A percentile compares a stretch with the other conserved stretches of the same genome.
phyloP scores from a whole-genome alignment of 371 early-diverging fungal species.

The Mucor piriformis region DNA sequence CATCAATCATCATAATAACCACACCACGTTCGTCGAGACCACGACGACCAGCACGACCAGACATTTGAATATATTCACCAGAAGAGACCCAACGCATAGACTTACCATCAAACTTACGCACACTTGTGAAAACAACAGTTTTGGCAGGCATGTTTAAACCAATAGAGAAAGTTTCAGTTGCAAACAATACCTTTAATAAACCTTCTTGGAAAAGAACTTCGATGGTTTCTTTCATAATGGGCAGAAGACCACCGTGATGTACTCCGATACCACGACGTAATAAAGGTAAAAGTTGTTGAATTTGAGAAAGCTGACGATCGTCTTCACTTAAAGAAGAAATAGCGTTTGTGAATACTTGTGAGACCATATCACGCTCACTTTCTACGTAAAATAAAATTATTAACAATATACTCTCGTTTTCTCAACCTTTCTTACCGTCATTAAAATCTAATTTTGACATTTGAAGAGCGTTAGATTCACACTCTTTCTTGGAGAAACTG shows the following conservation, averaged over 20 bases:
- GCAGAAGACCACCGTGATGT: conserved; percentile 99
- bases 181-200: conserved; percentile 98
- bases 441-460: conserved; percentile 96
- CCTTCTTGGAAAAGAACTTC: conserved; percentile 99
- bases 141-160: conserved; percentile 99
- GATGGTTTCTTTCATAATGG: conserved; percentile 99
- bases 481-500: conserved; percentile 96
- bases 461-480: conserved; percentile 92
- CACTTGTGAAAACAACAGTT: conserved; percentile 98
- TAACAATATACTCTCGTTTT: background rate
- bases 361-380: conserved; percentile 89
- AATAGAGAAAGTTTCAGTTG: conserved; percentile 99
- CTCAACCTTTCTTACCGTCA: conserved; percentile 47
- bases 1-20: conserved; percentile 96
- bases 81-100: conserved; percentile 86
- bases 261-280: conserved; percentile 98
- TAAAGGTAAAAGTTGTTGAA: conserved; percentile 93
- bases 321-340: conserved; percentile 90
- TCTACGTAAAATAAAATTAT: conserved; percentile 31
- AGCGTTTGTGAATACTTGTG: conserved; percentile 92
- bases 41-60: conserved; percentile 97
- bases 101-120: conserved; percentile 98
- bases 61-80: conserved; percentile 99
- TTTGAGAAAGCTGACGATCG: conserved; percentile 94
- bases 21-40: conserved; percentile 99